Base-by-base conservation (phyloP, 2,329 filamentous ascomycete genomes). In the Scedosporium dehoogii region DNA sequence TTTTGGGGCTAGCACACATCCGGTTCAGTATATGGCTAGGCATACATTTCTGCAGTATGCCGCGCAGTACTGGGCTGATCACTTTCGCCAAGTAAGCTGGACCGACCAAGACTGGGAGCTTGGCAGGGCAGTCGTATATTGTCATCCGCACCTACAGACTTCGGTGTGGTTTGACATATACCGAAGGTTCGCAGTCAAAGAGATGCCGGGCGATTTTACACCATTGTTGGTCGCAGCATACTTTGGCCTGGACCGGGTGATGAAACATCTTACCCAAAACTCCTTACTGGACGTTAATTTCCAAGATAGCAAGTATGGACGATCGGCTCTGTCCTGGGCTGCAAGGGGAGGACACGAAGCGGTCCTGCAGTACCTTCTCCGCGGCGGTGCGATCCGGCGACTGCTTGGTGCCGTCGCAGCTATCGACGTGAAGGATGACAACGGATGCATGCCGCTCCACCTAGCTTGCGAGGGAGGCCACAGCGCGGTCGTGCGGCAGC, bases 1-100 rank as follows among this genome's bases (percentile, higher is more conserved):
- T 29, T 21, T 42, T 25, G 7, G 12, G 18, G 21, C 6, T 21
- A 25, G 58, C 16, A 2, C 18, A 9, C 16, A 51, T 14, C 23
- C 14, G 16, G 1, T n/a, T 61, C 6, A 59, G 33, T 59, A 60
- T 42, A 16, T 25, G 14, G 27, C 38, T 21, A 6, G 9, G 21
- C 44, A 51, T 23, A 10, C 41, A 7, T 66, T 67, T 25, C 62
- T 67, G 21, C 56, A 62, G n/a, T 67, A 67, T 51, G 63, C 65
- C 12, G 62, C 63, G 1, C 58, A 42, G 14, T 38, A 64, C 38
- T 67, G 64, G 65, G 33, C 65, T 4, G 25, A 14, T 29, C 64
- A 67, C 51, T 59, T 65, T 48, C 63, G 60, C 29, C 21, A 38
- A 48, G 38, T 27, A 21, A 18, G n/a, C 3, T 53, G 48, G 48